These are phyloP conservation scores for Angophora floribunda DNA, from an alignment of 345 rosid genomes.

Conservation along the genomic window DNA sequence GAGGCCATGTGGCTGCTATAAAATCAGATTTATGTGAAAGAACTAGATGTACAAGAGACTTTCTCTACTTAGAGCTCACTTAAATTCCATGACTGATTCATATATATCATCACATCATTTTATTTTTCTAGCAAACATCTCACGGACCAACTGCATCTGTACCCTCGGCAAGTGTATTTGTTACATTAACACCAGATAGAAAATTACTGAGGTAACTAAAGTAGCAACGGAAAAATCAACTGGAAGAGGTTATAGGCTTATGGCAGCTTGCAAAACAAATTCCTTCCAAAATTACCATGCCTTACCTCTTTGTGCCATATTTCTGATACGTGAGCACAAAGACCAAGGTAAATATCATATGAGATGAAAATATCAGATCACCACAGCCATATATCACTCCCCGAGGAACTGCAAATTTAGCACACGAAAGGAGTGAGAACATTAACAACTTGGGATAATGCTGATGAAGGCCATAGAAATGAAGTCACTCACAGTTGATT, in stretches of 20 bases:
- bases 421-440: background rate
- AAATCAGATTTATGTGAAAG: background rate
- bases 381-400: slow-evolving; percentile 94
- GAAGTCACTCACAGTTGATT: slow-evolving; percentile 53
- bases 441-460: background rate
- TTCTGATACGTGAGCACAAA: slow-evolving; percentile 93
- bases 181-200: background rate
- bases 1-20: background rate
- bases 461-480: background rate
- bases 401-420: slow-evolving; percentile 68
- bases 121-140: background rate
- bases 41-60: background rate
- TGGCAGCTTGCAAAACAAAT: background rate
- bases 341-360: slow-evolving; percentile 93
- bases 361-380: slow-evolving; percentile 96
- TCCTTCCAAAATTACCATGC: background rate
- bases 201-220: background rate
- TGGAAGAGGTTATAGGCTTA: background rate
- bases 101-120: background rate
- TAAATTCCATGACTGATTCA: background rate
- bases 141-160: background rate
- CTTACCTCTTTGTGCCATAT: slow-evolving; percentile 87
- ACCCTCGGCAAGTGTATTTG: background rate
- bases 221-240: background rate
- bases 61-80: background rate